Evolutionary conservation across 78 protist genomes (phyloP), one percentile per base, ranked within the genome.

Genomic region (Pigoraptor vietnamica): DNA sequence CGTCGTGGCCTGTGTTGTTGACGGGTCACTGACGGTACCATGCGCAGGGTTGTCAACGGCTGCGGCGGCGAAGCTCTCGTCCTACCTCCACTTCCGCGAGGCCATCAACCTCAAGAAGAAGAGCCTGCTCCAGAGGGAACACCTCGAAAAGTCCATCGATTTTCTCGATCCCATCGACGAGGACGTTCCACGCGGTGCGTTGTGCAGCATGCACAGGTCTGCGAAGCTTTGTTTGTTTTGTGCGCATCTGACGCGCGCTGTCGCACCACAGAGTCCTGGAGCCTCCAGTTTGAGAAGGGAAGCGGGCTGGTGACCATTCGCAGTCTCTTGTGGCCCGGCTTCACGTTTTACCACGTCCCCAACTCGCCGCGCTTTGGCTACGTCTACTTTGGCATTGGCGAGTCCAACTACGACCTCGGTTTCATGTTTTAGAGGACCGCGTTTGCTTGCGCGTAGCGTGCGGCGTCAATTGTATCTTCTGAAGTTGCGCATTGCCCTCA

Each of bases 201-300:
- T 24, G 32, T 0, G 39, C 34, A 6, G 37, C 34, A 9, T 32
- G 89, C 40, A 23, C 2, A 1, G 2, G 40, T 34, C 23, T 32
- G 40, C 23, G 37, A 21, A 48, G n/a, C n/a, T n/a, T n/a, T n/a
- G n/a, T n/a, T n/a, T n/a, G n/a, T n/a, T n/a, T n/a, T n/a, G n/a
- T n/a, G n/a, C n/a, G n/a, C n/a, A n/a, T n/a, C n/a, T n/a, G n/a
- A n/a, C n/a, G n/a, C n/a, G n/a, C n/a, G n/a, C n/a, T n/a, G n/a
- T n/a, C n/a, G n/a, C n/a, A n/a, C n/a, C n/a, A n/a, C 82, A 48
- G 91, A 23, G n/a, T n/a, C 37, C 86, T 89, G 91, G 91, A 37
- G 56, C 33, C 24, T 89, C 25, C 83, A 67, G 86, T 89, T 24
- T 35, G 79, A 89, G 33, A 25, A 21, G 19, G 86, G 38, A 23